These are phyloP conservation scores for Botrytis hyacinthi DNA, from an alignment of 2,329 filamentous ascomycete genomes.

Conservation along the genomic window DNA sequence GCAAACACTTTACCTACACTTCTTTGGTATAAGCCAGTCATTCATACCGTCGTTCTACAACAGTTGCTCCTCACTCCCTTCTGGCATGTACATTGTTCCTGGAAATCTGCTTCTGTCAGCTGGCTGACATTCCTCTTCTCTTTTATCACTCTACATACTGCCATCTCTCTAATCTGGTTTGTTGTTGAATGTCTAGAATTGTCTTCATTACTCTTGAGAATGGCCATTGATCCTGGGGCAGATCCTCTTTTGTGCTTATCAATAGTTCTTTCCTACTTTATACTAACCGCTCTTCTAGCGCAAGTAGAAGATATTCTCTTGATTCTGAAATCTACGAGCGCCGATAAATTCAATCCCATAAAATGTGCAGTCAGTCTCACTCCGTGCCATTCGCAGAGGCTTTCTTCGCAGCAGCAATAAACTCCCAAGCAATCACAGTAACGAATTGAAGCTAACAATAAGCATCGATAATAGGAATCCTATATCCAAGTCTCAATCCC, in stretches of 20 bases:
- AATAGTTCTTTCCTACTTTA: too few relatives aligned
- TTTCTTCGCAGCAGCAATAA: not conserved
- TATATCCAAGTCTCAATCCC: not conserved
- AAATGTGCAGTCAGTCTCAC: not conserved
- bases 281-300: too few relatives aligned
- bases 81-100: not conserved
- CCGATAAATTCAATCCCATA: not conserved
- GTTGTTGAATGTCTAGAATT: not conserved
- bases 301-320: not conserved
- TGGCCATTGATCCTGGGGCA: not conserved
- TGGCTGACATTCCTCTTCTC: not conserved
- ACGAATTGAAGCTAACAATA: not conserved
- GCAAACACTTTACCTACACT: not conserved
- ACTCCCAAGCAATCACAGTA: rapidly evolving
- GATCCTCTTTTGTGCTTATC: not conserved
- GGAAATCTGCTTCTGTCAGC: rapidly evolving
- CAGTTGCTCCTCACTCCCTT: not conserved
- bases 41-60: not conserved
- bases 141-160: not conserved
- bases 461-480: not conserved
- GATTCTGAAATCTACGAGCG: not conserved
- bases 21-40: not conserved
- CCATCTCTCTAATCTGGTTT: not conserved
- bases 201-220: not conserved
- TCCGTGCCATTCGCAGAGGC: not conserved